phyloP scores from a whole-genome alignment of 441 rosid genomes.

The Croton setiger region DNA sequence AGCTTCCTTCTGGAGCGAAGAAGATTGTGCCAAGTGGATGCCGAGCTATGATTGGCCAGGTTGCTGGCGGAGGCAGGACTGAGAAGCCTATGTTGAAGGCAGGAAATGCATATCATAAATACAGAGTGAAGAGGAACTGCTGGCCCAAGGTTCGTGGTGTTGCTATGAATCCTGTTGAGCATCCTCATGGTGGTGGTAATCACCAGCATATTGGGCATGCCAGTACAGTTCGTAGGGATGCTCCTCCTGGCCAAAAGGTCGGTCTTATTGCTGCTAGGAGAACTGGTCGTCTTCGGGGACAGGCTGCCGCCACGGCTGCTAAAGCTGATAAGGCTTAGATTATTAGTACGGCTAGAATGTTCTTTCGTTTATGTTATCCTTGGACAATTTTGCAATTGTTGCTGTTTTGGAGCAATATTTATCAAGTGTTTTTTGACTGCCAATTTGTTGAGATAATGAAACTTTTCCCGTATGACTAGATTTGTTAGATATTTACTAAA shows the following conservation, averaged over 20 bases:
- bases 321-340: constrained; percentile 51
- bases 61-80: constrained; percentile 91
- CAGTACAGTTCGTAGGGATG: constrained; percentile 85
- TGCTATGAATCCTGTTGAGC: constrained; percentile 99
- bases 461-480: too few species aligned
- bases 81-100: constrained; percentile 96
- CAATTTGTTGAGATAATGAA: too few species aligned
- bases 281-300: constrained; percentile 91
- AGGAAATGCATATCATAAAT: constrained; percentile 89
- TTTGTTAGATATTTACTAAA: too few species aligned
- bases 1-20: constrained; percentile 82
- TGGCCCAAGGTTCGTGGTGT: constrained; percentile 99
- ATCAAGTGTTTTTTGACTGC: too few species aligned
- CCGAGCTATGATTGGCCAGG: constrained; percentile 79
- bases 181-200: constrained; percentile 99
- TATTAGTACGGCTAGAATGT: too few species aligned
- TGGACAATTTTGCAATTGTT: not conserved
- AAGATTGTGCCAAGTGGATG: constrained; percentile 77
- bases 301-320: constrained; percentile 89
- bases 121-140: constrained; percentile 89
- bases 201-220: constrained; percentile 97
- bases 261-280: constrained; percentile 97
- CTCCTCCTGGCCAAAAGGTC: constrained; percentile 93
- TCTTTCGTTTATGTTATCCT: not conserved
- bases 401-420: not conserved